These are phyloP conservation scores for Loxodes magnus DNA, from an alignment of 73 alveolate genomes.

Conservation along the genomic window DNA sequence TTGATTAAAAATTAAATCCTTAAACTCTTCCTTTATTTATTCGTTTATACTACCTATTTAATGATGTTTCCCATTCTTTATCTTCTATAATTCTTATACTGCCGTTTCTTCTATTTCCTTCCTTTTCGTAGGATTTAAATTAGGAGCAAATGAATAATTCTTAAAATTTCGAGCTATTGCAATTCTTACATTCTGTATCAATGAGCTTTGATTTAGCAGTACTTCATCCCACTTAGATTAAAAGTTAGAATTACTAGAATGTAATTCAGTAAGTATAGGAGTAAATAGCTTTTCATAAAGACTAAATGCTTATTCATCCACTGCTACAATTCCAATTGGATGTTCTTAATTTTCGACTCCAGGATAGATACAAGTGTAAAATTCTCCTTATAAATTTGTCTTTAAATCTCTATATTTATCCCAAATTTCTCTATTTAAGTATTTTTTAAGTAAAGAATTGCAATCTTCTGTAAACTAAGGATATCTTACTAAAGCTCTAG, in stretches of 20 bases:
- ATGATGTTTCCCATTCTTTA: constrained; percentile 25
- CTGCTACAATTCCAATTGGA: neutral
- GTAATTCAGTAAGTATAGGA: neutral
- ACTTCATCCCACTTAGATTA: neutral
- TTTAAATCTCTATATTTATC: constrained; percentile 12
- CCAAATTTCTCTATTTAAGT: constrained; percentile 28
- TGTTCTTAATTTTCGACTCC: constrained; percentile 6
- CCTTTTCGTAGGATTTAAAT: constrained; percentile 33
- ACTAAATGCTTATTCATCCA: neutral
- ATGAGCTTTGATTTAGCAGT: neutral
- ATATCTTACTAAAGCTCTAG: constrained; percentile 28
- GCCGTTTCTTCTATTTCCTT: constrained; percentile 29
- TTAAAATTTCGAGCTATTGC: constrained; percentile 34
- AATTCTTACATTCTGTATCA: constrained; percentile 9
- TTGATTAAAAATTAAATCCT: constrained; percentile 18
- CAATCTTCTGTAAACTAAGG: constrained; percentile 35
- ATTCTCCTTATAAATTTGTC: constrained; percentile 21
- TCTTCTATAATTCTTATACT: constrained; percentile 34
- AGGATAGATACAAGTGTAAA: constrained; percentile 18
- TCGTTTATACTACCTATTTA: constrained; percentile 14
- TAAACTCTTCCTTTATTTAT: constrained; percentile 11
- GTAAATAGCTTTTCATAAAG: neutral
- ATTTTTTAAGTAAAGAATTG: constrained; percentile 26
- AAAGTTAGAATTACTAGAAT: neutral
- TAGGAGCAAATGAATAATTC: constrained; percentile 37